Evolutionary conservation across 495 filamentous ascomycete genomes (phyloP).

Genomic region (Aspergillus kassunensis): DNA sequence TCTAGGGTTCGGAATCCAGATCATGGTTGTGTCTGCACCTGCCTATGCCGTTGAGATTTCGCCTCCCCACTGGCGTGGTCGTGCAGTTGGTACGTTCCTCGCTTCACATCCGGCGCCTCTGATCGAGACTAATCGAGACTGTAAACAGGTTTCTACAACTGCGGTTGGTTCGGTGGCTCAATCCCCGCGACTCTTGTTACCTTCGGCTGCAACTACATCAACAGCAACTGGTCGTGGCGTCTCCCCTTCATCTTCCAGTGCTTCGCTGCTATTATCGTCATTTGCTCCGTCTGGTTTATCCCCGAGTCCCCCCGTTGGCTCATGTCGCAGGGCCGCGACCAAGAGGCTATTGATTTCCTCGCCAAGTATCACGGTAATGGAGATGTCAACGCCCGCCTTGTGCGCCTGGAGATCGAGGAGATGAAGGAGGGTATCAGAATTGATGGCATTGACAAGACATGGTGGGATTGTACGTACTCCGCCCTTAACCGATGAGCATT

Average conservation of each 20-base stretch:
- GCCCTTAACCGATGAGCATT: neutral
- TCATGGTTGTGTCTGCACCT: conserved; percentile 69
- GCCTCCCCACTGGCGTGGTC: conserved; percentile 68
- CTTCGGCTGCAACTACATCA: conserved; percentile 40
- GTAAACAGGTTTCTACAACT: conserved; percentile 51
- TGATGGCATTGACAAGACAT: conserved; percentile 58
- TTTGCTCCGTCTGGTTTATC: conserved; percentile 54
- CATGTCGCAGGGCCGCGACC: conserved; percentile 46
- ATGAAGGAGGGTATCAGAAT: conserved; percentile 53
- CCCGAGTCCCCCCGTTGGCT: conserved; percentile 61
- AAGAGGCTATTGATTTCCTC: conserved; percentile 52
- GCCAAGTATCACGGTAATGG: conserved; percentile 57
- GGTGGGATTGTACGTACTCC: conserved; percentile 56
- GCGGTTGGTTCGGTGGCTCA: conserved; percentile 54
- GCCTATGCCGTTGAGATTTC: conserved; percentile 75
- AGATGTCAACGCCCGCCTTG: conserved; percentile 48
- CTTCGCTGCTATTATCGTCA: conserved; percentile 48
- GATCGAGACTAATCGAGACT: neutral
- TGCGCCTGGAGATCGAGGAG: conserved; percentile 54
- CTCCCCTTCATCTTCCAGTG: conserved; percentile 50
- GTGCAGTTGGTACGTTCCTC: conserved; percentile 41
- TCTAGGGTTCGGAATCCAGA: conserved; percentile 69
- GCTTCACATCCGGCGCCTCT: too few relatives aligned
- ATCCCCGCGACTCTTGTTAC: conserved; percentile 44
- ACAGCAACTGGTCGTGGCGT: conserved; percentile 49